These are phyloP conservation scores for Aegilops sharonensis DNA, from an alignment of 176 grass and related monocot species.

Conservation along the genomic window DNA sequence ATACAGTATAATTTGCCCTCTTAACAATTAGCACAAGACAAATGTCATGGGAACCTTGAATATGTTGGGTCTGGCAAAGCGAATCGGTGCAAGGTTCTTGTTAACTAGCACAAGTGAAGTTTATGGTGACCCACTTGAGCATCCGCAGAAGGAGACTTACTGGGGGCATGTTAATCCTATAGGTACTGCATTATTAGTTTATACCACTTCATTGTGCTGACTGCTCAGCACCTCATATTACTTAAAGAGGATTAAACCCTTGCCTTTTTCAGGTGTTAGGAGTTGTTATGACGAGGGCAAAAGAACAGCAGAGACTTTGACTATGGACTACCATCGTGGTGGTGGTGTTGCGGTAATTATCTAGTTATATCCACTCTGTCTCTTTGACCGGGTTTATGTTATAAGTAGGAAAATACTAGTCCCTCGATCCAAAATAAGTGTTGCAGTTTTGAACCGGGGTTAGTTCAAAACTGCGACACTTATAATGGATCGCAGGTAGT, in stretches of 20 bases:
- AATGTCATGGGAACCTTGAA: slow-evolving; percentile 97
- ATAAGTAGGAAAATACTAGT: background rate
- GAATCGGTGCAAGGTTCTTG: slow-evolving; percentile 93
- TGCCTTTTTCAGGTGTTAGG: slow-evolving; percentile 56
- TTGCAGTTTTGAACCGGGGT: too few species aligned
- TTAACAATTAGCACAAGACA: slow-evolving; percentile 76
- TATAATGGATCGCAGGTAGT: too few species aligned
- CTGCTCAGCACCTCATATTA: background rate
- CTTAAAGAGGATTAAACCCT: slow-evolving; percentile 3
- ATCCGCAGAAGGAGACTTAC: slow-evolving; percentile 89
- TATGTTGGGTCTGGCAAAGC: slow-evolving; percentile 93
- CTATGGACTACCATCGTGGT: slow-evolving; percentile 79
- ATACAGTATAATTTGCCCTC: slow-evolving; percentile 14
- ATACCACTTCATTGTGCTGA: background rate
- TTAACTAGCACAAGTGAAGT: slow-evolving; percentile 90
- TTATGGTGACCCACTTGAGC: slow-evolving; percentile 94
- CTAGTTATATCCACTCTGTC: background rate
- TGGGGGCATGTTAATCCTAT: slow-evolving; percentile 99
- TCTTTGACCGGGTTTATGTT: background rate
- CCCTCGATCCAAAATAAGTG: too few species aligned
- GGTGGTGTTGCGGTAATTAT: slow-evolving; percentile 66
- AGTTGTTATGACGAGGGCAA: slow-evolving; percentile 90
- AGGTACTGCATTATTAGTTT: slow-evolving; percentile 40
- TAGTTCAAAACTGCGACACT: too few species aligned
- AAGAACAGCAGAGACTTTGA: slow-evolving; percentile 83